Percentiles rank a stretch among this genome's conserved stretches.
phyloP scores from a whole-genome alignment of 495 filamentous ascomycete genomes.

The Pyronema domesticum region DNA sequence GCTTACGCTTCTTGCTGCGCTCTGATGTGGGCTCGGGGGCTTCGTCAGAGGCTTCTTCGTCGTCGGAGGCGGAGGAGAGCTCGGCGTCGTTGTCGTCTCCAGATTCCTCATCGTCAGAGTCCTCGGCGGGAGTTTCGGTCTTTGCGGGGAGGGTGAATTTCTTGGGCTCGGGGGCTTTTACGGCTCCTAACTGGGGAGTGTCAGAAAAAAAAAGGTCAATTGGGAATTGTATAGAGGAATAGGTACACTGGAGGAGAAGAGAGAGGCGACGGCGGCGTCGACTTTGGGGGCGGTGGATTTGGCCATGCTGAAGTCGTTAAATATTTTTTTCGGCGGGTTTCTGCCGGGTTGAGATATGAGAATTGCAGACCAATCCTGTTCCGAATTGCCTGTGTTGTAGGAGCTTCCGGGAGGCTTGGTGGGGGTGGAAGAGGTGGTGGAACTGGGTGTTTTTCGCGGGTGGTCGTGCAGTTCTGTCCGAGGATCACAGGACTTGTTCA shows the following conservation, averaged over 20 bases:
- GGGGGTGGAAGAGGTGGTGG: too few relatives aligned
- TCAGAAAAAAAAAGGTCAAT: not conserved
- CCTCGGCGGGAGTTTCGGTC: slow-evolving; percentile 10
- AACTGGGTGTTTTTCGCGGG: too few relatives aligned
- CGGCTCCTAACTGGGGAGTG: slow-evolving; percentile 44
- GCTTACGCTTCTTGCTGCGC: slow-evolving; percentile 58
- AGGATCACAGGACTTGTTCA: too few relatives aligned
- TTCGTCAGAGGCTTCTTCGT: slow-evolving; percentile 28
- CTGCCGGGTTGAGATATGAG: too few relatives aligned
- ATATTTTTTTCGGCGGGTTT: too few relatives aligned
- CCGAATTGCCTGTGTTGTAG: too few relatives aligned
- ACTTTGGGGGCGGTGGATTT: slow-evolving; percentile 21
- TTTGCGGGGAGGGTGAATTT: slow-evolving; percentile 27
- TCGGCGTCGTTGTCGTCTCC: slow-evolving; percentile 17
- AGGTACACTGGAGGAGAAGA: slow-evolving; percentile 63
- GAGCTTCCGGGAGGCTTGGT: too few relatives aligned
- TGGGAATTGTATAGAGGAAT: not conserved
- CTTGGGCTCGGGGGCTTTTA: slow-evolving; percentile 39
- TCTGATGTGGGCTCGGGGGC: slow-evolving; percentile 25
- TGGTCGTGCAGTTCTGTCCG: too few relatives aligned
- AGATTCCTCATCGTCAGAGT: slow-evolving; percentile 8
- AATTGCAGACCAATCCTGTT: too few relatives aligned
- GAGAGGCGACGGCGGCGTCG: slow-evolving; percentile 57
- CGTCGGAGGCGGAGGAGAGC: slow-evolving; percentile 11
- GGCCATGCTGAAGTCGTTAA: too few relatives aligned